Evolutionary conservation across 192 early-diverging fungal species (phyloP), one percentile per base, ranked within the genome.

Genomic region (Gryganskiella cystojenkinii): DNA sequence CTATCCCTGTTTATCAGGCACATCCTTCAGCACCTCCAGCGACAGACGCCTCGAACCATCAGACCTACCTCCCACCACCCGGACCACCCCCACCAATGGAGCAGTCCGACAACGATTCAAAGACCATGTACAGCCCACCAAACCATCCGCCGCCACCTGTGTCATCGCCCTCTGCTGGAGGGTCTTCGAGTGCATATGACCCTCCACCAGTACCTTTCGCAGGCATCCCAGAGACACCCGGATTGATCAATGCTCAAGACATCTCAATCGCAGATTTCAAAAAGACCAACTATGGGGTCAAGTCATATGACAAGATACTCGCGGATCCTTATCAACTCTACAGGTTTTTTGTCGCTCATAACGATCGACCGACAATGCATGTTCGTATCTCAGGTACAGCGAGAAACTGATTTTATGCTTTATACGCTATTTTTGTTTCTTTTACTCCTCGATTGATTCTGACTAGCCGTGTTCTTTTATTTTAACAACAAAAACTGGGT

Each of bases 341-440:
- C 27, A 56, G 80, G 20, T 82, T 63, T 22, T 78, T 82, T 63
- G 68, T 82, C 7, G 80, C 67, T 13, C 80, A 78, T 45, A 82
- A 78, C 25, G 80, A 82, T 34, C 72, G 69, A 1, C 80, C 80
- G 1, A 35, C 63, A 4, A 57, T 82, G 60, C 44, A 61, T 22
- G 55, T 82, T 3, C 28, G 57, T n/a, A 71, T 82, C 40, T 59
- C 25, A 61, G 68, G 80, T 70, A 61, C 13, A 40, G 37, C 37
- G 7, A 40, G 37, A 13, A 13, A 40, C 19, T 17, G n/a, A n/a
- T n/a, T 50, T 50, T 40, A 9, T 40, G 37, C 13, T 40, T 40
- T 40, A 13, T 40, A 13, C 37, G 37, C 37, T 40, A 40, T 9
- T 40, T 40, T 40, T 9, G 37, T n/a, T n/a, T n/a, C 37, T 13